Base-by-base conservation (phyloP, 2,329 filamentous ascomycete species). In the Arthrobotrys conoides region DNA sequence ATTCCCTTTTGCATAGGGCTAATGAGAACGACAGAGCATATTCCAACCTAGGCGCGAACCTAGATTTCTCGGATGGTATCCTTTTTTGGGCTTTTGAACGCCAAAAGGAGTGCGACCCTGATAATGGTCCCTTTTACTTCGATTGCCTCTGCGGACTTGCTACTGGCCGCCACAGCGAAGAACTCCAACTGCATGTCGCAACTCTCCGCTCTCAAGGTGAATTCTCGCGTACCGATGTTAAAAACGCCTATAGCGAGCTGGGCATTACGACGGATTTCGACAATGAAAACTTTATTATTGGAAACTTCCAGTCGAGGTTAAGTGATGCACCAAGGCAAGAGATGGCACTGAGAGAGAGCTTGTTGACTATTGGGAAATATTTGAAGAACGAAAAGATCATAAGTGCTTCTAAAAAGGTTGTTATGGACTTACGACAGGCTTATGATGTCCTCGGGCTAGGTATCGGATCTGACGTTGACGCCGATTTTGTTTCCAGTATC, bases 141-240 rank as follows among this genome's bases (percentile, higher is more conserved):
- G 88, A 91, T 83, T 91, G 89, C 81, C 85, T 93, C n/a, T 86
- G 88, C 80, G 85, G 87, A 57, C 88, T 93, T 67, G 88, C 88
- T 16, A 84, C 85, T 24, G 87, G 88, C 18, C 86, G 90, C 67
- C 84, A 86, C 38, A 90, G 88, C 82, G 87, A 88, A 49, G 83
- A 86, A 6, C 86, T 93, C n/a, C 85, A 88, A 49, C 86, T 86
- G 38, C 88, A 89, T 82, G 88, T 90, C 24, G 87, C 87, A 6
- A 85, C 87, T 65, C 87, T 91, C 48, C 87, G 87, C 61, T 90
- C 90, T 0, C 84, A 88, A 81, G 90, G 89, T 30, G 85, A 88
- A 72, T 87, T 88, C 81, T 89, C 87, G 36, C 84, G 87, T 48
- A 85, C 87, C 66, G 89, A 91, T 66, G 83, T 92, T 5, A 82